Evolutionary conservation across 2,329 filamentous ascomycete species (phyloP).

Genomic region (Pestalotiopsis sp.): DNA sequence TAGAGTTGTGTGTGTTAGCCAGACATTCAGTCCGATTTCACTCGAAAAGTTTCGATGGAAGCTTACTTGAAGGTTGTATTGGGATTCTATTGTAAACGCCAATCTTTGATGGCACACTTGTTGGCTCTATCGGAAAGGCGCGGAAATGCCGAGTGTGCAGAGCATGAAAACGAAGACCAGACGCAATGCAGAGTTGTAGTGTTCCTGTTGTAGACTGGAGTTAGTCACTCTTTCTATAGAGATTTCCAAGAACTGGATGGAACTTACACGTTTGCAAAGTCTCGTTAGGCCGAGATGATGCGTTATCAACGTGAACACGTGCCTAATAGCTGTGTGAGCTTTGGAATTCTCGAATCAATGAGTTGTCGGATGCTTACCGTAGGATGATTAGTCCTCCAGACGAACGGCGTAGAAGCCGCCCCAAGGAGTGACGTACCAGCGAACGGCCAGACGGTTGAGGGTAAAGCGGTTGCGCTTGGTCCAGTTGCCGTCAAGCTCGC

Average conservation of each 20-base stretch:
- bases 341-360: background rate
- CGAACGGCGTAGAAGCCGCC: constrained; percentile 66
- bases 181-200: background rate
- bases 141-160: no score
- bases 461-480: constrained; percentile 60
- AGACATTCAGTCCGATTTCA: background rate
- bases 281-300: background rate
- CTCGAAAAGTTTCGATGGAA: background rate
- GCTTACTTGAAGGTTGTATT: background rate
- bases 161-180: background rate
- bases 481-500: constrained; percentile 63
- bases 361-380: background rate
- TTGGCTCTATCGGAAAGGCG: background rate
- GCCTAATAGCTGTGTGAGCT: background rate
- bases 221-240: background rate
- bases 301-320: background rate
- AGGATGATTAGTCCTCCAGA: constrained; percentile 39
- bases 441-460: constrained; percentile 60
- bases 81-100: background rate
- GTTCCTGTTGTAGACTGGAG: background rate
- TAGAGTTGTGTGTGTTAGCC: background rate
- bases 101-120: background rate
- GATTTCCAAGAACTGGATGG: no score
- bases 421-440: constrained; percentile 61
- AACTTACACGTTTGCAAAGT: background rate